Evolutionary conservation across 352 stramenopile species (phyloP), one percentile per base, ranked within the genome.

Genomic region (Phytophthora colocasiae): DNA sequence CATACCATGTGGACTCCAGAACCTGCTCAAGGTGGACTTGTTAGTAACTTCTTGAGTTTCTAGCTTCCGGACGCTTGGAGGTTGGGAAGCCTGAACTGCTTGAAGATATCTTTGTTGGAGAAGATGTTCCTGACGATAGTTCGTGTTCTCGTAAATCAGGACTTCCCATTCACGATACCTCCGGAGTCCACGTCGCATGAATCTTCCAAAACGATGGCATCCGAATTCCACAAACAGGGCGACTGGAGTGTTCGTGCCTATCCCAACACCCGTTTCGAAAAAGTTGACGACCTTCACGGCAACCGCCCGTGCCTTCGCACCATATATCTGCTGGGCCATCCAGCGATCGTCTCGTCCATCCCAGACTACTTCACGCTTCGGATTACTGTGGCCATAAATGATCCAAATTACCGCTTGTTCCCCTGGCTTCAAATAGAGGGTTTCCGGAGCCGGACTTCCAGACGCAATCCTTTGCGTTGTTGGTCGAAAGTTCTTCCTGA

Each of bases 281-380:
- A 19, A 19, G 19, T 0, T 19, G 19, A 19, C 19, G 19, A 1
- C 19, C 19, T 19, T 19, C 19, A 19, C 19, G 1, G 19, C 19
- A 1, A 19, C 19, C 1, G 19, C 19, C 19, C 19, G 19, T 19
- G 19, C 0, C 8, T 29, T 44, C 19, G 19, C 8, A 17, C 9
- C 17, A 19, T 45, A 56, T 2, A 45, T 45, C 4, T 34, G 19
- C 32, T 34, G 32, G 0, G 31, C 45, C 1, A 56, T 17, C 31
- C 48, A 45, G 4, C 32, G 19, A 34, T 45, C 48, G 2, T 31
- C 32, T 11, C 48, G 17, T 39, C 48, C 48, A 22, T 31, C 31
- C 48, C 48, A 45, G 9, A 56, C 32, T 1, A 56, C 48, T 12
- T 56, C 32, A 19, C 48, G 31, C 7, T 43, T 24, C 14, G 45